These are phyloP conservation scores for Lodderomyces metapsilosis DNA, from an alignment of 1,139 yeast species.

Conservation along the genomic window DNA sequence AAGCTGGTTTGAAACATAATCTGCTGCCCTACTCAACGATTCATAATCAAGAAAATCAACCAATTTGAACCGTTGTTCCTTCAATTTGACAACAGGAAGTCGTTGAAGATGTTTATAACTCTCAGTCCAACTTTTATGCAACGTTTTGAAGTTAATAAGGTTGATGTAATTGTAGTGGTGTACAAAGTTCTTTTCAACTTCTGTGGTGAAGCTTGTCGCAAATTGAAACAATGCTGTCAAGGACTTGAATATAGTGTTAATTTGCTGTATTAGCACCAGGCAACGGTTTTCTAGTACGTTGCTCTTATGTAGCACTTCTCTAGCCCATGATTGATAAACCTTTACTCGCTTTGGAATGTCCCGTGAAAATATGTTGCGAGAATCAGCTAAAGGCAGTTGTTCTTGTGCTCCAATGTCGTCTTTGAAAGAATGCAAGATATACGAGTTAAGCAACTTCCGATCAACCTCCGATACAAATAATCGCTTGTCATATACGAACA, in stretches of 20 bases:
- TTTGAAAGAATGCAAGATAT: constrained; percentile 1
- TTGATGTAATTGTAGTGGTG: constrained; percentile 48
- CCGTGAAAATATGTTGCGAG: neutral
- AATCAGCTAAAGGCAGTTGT: constrained; percentile 7
- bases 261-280: constrained; percentile 23
- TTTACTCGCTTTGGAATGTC: constrained; percentile 10
- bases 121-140: constrained; percentile 48
- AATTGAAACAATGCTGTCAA: constrained; percentile 59
- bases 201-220: constrained; percentile 49
- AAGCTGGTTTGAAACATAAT: constrained; percentile 23
- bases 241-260: constrained; percentile 48
- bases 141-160: constrained; percentile 45
- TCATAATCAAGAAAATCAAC: constrained; percentile 27
- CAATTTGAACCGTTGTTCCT: constrained; percentile 16
- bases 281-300: constrained; percentile 20
- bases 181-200: constrained; percentile 52
- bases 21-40: constrained; percentile 23
- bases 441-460: constrained; percentile 6
- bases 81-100: constrained; percentile 28
- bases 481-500: constrained; percentile 61
- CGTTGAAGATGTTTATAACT: constrained; percentile 40
- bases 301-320: constrained; percentile 22
- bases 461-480: constrained; percentile 32
- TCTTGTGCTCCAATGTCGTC: constrained; percentile 6
- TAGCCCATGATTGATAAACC: constrained; percentile 29